A percentile compares a stretch with the other conserved stretches of the same genome.
Conservation (phyloP, 345 rosid genomes). For the Lumnitzera racemosa region DNA sequence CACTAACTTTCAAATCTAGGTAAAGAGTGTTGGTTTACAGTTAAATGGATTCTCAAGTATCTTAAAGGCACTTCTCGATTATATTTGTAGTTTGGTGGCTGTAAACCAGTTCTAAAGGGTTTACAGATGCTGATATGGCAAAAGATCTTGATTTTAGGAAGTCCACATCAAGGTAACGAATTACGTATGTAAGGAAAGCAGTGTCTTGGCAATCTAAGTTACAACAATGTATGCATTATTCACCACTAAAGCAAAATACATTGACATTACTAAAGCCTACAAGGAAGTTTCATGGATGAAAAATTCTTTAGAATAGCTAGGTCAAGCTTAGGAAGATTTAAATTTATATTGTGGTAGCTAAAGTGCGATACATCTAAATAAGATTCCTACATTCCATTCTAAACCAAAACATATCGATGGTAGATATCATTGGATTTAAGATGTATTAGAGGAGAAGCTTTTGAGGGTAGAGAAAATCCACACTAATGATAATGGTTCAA, state of each 20-base stretch:
- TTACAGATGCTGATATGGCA: not conserved
- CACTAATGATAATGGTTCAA: no score
- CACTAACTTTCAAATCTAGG: not conserved
- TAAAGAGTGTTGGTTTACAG: not conserved
- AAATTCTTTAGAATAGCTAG: not conserved
- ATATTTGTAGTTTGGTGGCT: no score
- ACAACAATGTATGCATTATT: not conserved
- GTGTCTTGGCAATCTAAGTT: no score
- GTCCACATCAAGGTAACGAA: not conserved
- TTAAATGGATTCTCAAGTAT: constrained; percentile 7
- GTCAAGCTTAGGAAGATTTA: not conserved
- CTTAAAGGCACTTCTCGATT: not conserved
- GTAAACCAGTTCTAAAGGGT: not conserved
- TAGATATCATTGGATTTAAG: constrained; percentile 1
- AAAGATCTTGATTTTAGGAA: not conserved
- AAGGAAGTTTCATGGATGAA: constrained; percentile 4
- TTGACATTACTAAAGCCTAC: not conserved
- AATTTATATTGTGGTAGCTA: not conserved
- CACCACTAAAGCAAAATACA: no score
- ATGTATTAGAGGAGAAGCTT: not conserved
- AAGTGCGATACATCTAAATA: not conserved
- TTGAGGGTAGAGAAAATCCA: no score
- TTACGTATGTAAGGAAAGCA: not conserved
- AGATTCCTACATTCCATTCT: constrained; percentile 4
- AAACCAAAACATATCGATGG: constrained; percentile 4